Evolutionary conservation across 805 yeast species (phyloP).

Genomic region (Candida tibetensis): DNA sequence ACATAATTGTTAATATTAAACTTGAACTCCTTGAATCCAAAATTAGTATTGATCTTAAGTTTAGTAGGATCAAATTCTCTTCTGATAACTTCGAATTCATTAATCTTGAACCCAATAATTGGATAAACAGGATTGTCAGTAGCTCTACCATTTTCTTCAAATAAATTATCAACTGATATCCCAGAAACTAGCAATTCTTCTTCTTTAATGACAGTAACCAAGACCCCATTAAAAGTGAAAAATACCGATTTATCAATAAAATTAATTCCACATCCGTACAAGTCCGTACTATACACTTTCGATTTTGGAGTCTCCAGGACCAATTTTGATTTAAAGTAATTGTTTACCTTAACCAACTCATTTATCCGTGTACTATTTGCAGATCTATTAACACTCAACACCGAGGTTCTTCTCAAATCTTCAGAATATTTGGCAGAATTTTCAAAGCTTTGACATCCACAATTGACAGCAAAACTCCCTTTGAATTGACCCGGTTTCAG

Average conservation of each 20-base stretch:
- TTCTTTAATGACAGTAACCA: constrained; percentile 23
- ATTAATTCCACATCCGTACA: constrained; percentile 83
- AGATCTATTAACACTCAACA: constrained; percentile 36
- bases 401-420: constrained; percentile 25
- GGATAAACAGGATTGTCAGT: constrained; percentile 28
- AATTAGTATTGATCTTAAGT: constrained; percentile 46
- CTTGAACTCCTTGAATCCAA: constrained; percentile 54
- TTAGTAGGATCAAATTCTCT: constrained; percentile 11
- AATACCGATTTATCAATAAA: constrained; percentile 61
- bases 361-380: constrained; percentile 23
- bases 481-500: constrained; percentile 39
- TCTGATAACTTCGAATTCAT: constrained; percentile 14
- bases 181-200: constrained; percentile 23
- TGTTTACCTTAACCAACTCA: constrained; percentile 33
- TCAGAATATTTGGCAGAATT: constrained; percentile 35
- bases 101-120: constrained; percentile 31
- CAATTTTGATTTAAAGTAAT: constrained; percentile 30
- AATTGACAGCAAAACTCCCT: constrained; percentile 42
- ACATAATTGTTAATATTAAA: constrained; percentile 61
- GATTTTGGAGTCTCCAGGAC: constrained; percentile 29
- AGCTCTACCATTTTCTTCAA: constrained; percentile 19
- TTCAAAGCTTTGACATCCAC: constrained; percentile 38
- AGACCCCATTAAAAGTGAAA: constrained; percentile 77
- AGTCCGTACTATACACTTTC: constrained; percentile 49
- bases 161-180: constrained; percentile 10